Evolutionary conservation across 2,329 filamentous ascomycete genomes (phyloP), one percentile per base, ranked within the genome.

Genomic region (Penicillium olsonii): DNA sequence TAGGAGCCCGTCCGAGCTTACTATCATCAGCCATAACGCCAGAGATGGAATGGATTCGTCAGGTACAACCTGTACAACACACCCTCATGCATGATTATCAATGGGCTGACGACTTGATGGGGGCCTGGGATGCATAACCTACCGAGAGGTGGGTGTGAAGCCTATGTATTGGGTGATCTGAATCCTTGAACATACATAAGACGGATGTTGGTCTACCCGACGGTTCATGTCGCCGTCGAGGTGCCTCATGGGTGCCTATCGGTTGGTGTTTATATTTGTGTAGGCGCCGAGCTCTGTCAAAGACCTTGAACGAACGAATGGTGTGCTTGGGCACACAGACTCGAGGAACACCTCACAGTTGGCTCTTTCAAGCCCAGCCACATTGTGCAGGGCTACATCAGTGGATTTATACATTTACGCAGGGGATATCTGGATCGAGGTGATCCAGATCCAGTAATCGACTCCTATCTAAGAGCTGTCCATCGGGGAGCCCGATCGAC

Each of bases 1-100:
- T 35, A 34, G n/a, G 22, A 24, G 20, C 29, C 29, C 17, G 20
- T 29, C 29, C 24, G 40, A 33, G 40, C 27, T 33, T 33, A 48
- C 42, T 31, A 7, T 35, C 9, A 24, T 15, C 35, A 20, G 31
- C 29, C 33, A 19, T 22, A 26, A 27, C 42, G 35, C 29, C 17
- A 48, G 31, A 12, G 12, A 20, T 27, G 11, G 27, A 27, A 45
- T 35, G 12, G 18, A 35, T 29, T 49, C n/a, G 27, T 49, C 47
- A 49, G 47, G 42, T 45, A 45, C 47, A 45, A 22, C 17, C 45
- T 35, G 47, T 49, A 49, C 47, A 49, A 49, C 47, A 49, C 47
- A 49, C 34, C 39, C 12, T 14, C 6, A 45, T 45, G 29, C 35
- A 45, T 45, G 35, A 40, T 18, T 22, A 35, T 37, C 33, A 19